Base-by-base conservation (phyloP, 495 filamentous ascomycete genomes). In the Trichoderma gamsii region DNA sequence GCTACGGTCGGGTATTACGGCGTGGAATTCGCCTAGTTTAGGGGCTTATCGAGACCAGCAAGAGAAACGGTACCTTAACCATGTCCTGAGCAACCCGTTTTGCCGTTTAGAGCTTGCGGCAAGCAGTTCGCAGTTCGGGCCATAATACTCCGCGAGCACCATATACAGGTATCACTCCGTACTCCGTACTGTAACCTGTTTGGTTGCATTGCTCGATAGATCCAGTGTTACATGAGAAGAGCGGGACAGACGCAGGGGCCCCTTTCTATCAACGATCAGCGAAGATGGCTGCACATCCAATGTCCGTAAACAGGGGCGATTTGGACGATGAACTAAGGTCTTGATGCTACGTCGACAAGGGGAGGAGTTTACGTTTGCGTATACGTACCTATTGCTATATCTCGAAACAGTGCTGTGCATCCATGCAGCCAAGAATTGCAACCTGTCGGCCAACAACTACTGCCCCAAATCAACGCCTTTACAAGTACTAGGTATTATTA, bases 161-260 rank as follows among this genome's bases (percentile, higher is more conserved):
- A n/a, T 18, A 49, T 6, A 49, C 44, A n/a, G 51, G 51, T 32
- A 61, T 61, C 29, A 61, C 56, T 61, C 56, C 56, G 56, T 61
- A 61, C 23, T 61, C 56, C 56, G 56, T 61, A 61, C 27, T 61
- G 56, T 23, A 61, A 61, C 56, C 23, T 61, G 27, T 16, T 29
- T 32, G 25, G 56, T 32, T 29, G 56, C 56, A 61, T 61, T 11
- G 56, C 25, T 29, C 11, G 56, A 32, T 21, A 49, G 56, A 61
- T 61, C 25, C 56, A 61, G 56, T 23, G 56, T 61, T 29, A 61
- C 56, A 61, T 61, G 27, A 29, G 25, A 11, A 61, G 56, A 32
- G 23, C 9, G 56, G 56, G 11, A 61, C 56, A 18, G 29, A 32
- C 8, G 16, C 3, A 18, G n/a, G 23, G 12, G 27, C 51, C 51